A percentile compares a stretch with the other conserved stretches of the same genome.
phyloP scores from a whole-genome alignment of 495 filamentous ascomycete species.

The Penicillium simplicissimum region DNA sequence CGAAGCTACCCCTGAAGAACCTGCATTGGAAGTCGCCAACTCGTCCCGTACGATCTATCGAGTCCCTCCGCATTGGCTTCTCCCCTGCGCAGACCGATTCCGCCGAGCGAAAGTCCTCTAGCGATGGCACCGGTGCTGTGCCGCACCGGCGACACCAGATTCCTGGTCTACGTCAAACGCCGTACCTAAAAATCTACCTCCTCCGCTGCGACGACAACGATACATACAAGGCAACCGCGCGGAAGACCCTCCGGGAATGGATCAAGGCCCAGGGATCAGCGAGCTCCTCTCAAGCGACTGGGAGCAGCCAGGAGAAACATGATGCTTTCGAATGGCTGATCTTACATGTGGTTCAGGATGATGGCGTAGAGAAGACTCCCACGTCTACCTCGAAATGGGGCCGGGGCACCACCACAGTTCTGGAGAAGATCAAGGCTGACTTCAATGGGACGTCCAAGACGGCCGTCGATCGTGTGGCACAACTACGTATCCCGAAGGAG shows the following conservation, averaged over 20 bases:
- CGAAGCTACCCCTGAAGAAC: conserved; percentile 84
- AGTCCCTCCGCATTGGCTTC: conserved; percentile 86
- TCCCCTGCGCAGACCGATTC: conserved; percentile 53
- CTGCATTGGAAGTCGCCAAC: conserved; percentile 95
- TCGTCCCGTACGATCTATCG: conserved; percentile 87
- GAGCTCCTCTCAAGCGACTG: conserved; percentile 32
- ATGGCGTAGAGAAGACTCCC: conserved; percentile 62
- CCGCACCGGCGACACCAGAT: conserved; percentile 89
- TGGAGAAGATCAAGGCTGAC: conserved; percentile 88
- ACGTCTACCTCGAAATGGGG: conserved; percentile 79
- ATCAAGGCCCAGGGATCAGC: conserved; percentile 70
- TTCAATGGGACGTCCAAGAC: conserved; percentile 86
- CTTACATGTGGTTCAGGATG: conserved; percentile 76
- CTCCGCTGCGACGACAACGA: conserved; percentile 94
- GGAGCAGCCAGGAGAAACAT: conserved; percentile 70
- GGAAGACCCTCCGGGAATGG: conserved; percentile 85
- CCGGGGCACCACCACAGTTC: conserved; percentile 71
- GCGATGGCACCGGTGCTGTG: conserved; percentile 35
- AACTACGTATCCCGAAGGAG: conserved; percentile 69
- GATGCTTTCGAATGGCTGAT: conserved; percentile 98
- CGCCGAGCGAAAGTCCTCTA: conserved; percentile 37
- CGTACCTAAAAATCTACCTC: conserved; percentile 88
- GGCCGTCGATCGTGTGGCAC: conserved; percentile 75
- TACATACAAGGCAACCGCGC: conserved; percentile 76
- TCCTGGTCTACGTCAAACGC: conserved; percentile 87